Evolutionary conservation across 352 stramenopile species (phyloP), one percentile per base, ranked within the genome.

Genomic region (Phytophthora gonapodyides): DNA sequence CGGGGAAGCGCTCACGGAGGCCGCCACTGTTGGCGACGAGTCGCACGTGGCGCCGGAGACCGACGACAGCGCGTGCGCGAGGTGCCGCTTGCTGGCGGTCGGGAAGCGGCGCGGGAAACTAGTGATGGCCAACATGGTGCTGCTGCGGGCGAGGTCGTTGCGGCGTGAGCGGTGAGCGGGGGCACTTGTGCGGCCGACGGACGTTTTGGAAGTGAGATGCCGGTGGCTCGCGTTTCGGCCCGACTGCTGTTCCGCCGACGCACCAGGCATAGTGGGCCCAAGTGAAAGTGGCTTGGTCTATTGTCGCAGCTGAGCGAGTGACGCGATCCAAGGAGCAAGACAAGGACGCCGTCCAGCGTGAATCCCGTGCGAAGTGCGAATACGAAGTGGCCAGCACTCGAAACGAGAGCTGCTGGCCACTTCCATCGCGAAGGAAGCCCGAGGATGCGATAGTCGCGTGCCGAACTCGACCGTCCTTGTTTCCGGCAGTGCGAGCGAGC

Each of bases 81-180:
- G 17, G 8, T 52, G 58, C 68, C 82, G 76, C 70, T 91, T 92
- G 67, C 69, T 86, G 53, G 77, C 73, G 33, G 85, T 91, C 2
- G 81, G 70, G 73, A 94, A 92, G 63, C 85, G 85, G 19, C 85
- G 85, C 19, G 85, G 82, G 59, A 91, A 92, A 55, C 82, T 80
- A 13, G 85, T 94, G 73, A 94, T 92, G 54, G 72, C 75, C 66
- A 94, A 67, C 85, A 94, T 94, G 27, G 19, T 67, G 34, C 21
- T n/a, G 43, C 13, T 17, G 30, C 30, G 27, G 27, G 37, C n/a
- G 47, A 6, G 36, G 56, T 31, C 54, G 67, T 60, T 35, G 37
- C 37, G 50, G 44, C 45, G 10, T 30, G 47, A 1, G 30, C 3
- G 11, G 41, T 21, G 15, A 31, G 27, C 27, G 27, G 8, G 24